Evolutionary conservation across 2,329 filamentous ascomycete species (phyloP).

Genomic region (Aspergillus pseudoglaucus): DNA sequence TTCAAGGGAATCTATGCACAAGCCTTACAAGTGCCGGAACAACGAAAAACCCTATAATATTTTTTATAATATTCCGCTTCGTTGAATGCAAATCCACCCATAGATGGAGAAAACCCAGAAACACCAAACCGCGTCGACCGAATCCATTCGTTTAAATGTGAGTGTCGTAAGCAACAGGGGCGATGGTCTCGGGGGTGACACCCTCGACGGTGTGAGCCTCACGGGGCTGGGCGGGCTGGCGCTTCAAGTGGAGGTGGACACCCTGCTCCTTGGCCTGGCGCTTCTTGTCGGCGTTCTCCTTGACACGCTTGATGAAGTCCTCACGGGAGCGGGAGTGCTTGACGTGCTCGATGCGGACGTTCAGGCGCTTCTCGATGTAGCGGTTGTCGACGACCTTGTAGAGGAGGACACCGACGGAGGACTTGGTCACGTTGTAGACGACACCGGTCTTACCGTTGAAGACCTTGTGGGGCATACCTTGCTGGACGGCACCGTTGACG

Average conservation of each 20-base stretch:
- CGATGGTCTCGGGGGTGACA: slow-evolving; percentile 84
- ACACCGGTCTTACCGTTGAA: slow-evolving; percentile 99
- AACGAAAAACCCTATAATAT: slow-evolving; percentile 26
- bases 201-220: slow-evolving; percentile 75
- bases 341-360: slow-evolving; percentile 98
- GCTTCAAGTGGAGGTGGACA: slow-evolving; percentile 84
- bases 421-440: slow-evolving; percentile 99
- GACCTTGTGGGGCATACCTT: slow-evolving; percentile 99
- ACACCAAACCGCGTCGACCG: slow-evolving; percentile 34
- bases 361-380: slow-evolving; percentile 99
- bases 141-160: slow-evolving; percentile 67
- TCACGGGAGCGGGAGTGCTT: slow-evolving; percentile 89
- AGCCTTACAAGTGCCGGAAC: slow-evolving; percentile 26
- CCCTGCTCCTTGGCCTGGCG: slow-evolving; percentile 88
- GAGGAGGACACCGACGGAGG: slow-evolving; percentile 95
- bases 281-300: slow-evolving; percentile 90
- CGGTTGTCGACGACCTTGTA: slow-evolving; percentile 99
- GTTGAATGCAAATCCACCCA: slow-evolving; percentile 33
- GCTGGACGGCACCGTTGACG: slow-evolving; percentile 96
- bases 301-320: slow-evolving; percentile 93
- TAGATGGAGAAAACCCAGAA: slow-evolving; percentile 28
- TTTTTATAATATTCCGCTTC: slow-evolving; percentile 25
- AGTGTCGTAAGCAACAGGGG: slow-evolving; percentile 93
- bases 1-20: slow-evolving; percentile 41
- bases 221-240: slow-evolving; percentile 73